A percentile compares a stretch with the other conserved stretches of the same genome.
Conservation (phyloP, 2,329 filamentous ascomycete genomes). For the Purpureocillium takamizusanense region DNA sequence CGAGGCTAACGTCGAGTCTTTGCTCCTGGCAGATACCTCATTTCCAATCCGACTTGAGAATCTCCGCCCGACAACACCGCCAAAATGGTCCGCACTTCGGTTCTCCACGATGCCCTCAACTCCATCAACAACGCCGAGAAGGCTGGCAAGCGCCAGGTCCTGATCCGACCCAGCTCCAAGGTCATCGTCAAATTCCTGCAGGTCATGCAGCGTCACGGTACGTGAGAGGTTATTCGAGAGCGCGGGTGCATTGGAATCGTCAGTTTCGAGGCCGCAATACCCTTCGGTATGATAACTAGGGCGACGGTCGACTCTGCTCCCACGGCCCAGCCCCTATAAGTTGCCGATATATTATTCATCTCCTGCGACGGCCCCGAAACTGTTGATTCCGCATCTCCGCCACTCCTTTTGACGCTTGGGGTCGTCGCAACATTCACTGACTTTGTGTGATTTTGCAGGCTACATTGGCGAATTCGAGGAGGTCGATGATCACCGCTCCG, state of each 20-base stretch:
- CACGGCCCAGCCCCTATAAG: slow-evolving; percentile 99
- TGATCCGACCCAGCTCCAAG: slow-evolving; percentile 98
- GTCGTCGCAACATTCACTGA: slow-evolving; percentile 79
- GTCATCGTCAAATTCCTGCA: slow-evolving; percentile 99
- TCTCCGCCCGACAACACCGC: slow-evolving; percentile 54
- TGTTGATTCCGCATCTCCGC: slow-evolving; percentile 25
- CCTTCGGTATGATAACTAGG: slow-evolving; percentile 99
- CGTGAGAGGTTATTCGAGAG: too few relatives aligned
- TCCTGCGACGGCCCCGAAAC: slow-evolving; percentile 78
- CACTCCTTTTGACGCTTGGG: slow-evolving; percentile 63
- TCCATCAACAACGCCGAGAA: slow-evolving; percentile 99
- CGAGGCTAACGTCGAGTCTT: slow-evolving; percentile 48
- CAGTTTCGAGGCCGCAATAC: neutral
- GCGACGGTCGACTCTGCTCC: slow-evolving; percentile 67
- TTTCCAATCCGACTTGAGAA: slow-evolving; percentile 66
- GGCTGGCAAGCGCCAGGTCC: slow-evolving; percentile 96
- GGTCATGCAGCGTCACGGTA: slow-evolving; percentile 99
- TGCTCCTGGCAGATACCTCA: slow-evolving; percentile 52
- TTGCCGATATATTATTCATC: slow-evolving; percentile 95
- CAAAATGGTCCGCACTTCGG: slow-evolving; percentile 99
- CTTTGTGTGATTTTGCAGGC: slow-evolving; percentile 46
- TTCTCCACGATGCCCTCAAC: slow-evolving; percentile 98
- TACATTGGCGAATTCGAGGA: slow-evolving; percentile 99
- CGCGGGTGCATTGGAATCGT: too few relatives aligned
- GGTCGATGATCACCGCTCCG: slow-evolving; percentile 97